Conservation (phyloP, 1,139 yeast species). For the Yamadazyma oceani region DNA sequence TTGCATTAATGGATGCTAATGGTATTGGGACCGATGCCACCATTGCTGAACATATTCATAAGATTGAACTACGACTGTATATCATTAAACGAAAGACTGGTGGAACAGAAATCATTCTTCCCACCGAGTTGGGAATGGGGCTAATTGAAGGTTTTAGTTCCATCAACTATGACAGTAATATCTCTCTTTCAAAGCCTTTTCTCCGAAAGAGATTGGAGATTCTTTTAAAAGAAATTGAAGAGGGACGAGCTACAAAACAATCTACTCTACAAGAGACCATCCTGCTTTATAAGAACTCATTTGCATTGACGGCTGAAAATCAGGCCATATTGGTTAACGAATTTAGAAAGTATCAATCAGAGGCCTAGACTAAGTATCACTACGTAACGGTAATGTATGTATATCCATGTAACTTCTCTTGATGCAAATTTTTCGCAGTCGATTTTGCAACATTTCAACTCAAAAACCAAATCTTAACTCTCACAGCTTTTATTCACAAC, state of each 20-base stretch:
- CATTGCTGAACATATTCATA: constrained; percentile 95
- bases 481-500: not conserved
- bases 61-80: constrained; percentile 67
- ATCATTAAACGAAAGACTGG: constrained; percentile 49
- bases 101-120: constrained; percentile 51
- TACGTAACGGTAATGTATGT: too few species aligned
- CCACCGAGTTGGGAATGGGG: constrained; percentile 84
- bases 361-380: not conserved
- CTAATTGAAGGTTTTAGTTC: constrained; percentile 85
- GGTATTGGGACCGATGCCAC: constrained; percentile 99
- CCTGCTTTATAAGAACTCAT: constrained; percentile 63
- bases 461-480: not conserved
- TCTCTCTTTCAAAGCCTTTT: constrained; percentile 86
- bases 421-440: too few species aligned
- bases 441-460: too few species aligned
- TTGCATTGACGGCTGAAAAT: constrained; percentile 37
- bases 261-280: constrained; percentile 60
- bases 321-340: constrained; percentile 26
- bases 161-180: constrained; percentile 63
- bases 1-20: constrained; percentile 92
- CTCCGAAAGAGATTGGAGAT: constrained; percentile 75
- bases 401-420: too few species aligned
- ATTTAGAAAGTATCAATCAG: constrained; percentile 14
- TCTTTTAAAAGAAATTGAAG: constrained; percentile 64
- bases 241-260: constrained; percentile 55